Percentiles rank a stretch among this genome's conserved stretches.
phyloP scores from a whole-genome alignment of 768 basidiomycete genomes.

The Trametes sanguinea region DNA sequence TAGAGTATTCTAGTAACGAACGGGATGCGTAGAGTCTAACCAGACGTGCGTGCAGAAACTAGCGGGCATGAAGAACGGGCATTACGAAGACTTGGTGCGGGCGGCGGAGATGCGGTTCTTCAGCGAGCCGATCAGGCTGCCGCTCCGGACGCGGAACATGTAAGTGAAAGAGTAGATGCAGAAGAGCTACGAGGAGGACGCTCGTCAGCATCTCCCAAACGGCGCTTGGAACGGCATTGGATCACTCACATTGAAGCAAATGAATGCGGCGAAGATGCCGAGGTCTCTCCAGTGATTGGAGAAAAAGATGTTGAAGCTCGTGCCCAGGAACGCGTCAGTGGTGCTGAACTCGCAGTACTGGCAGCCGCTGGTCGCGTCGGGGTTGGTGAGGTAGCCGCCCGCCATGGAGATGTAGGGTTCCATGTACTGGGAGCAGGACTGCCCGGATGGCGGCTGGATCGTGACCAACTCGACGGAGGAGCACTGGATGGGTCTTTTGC shows the following conservation, averaged over 20 bases:
- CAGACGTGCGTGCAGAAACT: background rate
- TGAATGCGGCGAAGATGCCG: conserved; percentile 46
- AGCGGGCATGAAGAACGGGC: background rate
- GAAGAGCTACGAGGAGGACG: conserved; percentile 40
- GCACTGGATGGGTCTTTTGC: conserved; percentile 54
- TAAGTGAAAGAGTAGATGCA: conserved; percentile 56
- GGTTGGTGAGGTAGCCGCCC: conserved; percentile 53
- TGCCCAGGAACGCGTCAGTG: conserved; percentile 59
- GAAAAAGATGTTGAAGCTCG: conserved; percentile 64
- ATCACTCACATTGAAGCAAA: conserved; percentile 45
- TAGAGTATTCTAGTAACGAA: conserved; percentile 1
- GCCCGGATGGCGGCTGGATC: conserved; percentile 48
- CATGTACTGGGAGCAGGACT: conserved; percentile 51
- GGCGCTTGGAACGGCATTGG: background rate
- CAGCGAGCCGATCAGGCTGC: conserved; percentile 14
- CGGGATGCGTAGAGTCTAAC: background rate
- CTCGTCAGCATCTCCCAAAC: background rate
- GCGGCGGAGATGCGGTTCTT: conserved; percentile 10
- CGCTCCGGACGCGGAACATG: conserved; percentile 48
- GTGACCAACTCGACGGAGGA: conserved; percentile 60
- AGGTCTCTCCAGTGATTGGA: conserved; percentile 49
- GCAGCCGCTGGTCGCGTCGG: conserved; percentile 42
- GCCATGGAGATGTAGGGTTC: conserved; percentile 40
- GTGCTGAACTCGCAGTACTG: conserved; percentile 57
- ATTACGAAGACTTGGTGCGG: conserved; percentile 4